A percentile compares a stretch with the other conserved stretches of the same genome.
Evolutionary conservation across 176 grass and related monocot genomes (phyloP).

Genomic region (Sorghum bicolor): DNA sequence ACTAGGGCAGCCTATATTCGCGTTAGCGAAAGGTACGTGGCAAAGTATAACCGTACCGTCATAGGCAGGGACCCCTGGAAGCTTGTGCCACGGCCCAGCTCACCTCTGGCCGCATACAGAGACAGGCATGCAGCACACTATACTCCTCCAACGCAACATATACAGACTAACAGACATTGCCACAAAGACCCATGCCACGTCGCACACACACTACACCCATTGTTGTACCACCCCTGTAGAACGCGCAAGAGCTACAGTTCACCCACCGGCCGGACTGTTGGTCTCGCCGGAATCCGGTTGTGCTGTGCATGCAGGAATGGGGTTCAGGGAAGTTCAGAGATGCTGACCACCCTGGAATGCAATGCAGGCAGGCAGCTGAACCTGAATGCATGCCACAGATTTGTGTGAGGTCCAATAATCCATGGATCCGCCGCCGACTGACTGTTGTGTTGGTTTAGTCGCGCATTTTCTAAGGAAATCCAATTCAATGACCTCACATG

Average conservation of each 20-base stretch:
- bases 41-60: not conserved
- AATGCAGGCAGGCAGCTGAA: not conserved
- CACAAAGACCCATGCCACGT: slow-evolving; percentile 4
- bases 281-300: not conserved
- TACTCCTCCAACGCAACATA: not conserved
- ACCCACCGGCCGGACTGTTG: no score
- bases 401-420: no score
- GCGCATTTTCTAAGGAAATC: slow-evolving; percentile 11
- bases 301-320: not conserved
- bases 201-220: not conserved
- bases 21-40: no score
- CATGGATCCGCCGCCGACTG: no score
- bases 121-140: not conserved
- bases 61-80: no score
- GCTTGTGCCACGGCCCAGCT: no score
- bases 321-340: not conserved
- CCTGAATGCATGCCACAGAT: not conserved
- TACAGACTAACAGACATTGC: not conserved
- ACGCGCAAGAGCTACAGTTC: not conserved
- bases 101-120: not conserved
- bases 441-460: no score
- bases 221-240: no score
- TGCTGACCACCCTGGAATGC: not conserved
- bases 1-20: no score
- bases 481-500: slow-evolving; percentile 22